Base-by-base conservation (phyloP, 371 early-diverging fungal species). In the Lichtheimia ornata region DNA sequence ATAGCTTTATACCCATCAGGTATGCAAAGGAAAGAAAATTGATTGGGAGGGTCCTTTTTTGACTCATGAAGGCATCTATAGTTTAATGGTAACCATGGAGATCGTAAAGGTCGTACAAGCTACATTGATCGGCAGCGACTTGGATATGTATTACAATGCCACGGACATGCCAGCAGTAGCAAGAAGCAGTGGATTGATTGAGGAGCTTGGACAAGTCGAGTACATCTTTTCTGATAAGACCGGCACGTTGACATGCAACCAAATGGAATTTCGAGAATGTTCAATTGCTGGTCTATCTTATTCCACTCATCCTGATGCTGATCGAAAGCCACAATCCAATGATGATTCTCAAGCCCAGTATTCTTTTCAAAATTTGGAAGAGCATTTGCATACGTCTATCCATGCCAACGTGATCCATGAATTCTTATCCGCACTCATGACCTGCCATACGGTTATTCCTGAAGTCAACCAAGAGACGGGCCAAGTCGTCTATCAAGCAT, bases 381-480 rank as follows among this genome's bases (percentile, higher is more conserved):
- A 81, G 13, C 87, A 91, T 59, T 63, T 87, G 5, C 71, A 72
- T 24, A 71, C 64, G 45, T 84, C 85, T 41, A 71, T 71, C 40
- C 74, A 81, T 27, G 77, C 81, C 40, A 67, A 74, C 50, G 64
- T 83, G 24, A 83, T 90, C 45, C 78, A 84, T 17, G 91, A 91
- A 65, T 93, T 91, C 52, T 75, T 93, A 56, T 86, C 88, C 7
- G 75, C 94, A 1, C 77, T 98, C 13, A 88, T 96, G 55, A 90
- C 92, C n/a, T 98, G 98, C 70, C 97, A 98, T 69, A 98, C 98
- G 5, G 99, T 98, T 6, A 96, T 97, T 63, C 96, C 97, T 3
- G 97, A 97, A 71, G 71, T 67, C 4, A 65, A 62, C 6, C 73
- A 79, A 49, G 77, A 72, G 22, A 63, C 62, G 0, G 70, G 67